Evolutionary conservation across 768 basidiomycete species (phyloP).

Genomic region (Udeniomyces megalosporus): DNA sequence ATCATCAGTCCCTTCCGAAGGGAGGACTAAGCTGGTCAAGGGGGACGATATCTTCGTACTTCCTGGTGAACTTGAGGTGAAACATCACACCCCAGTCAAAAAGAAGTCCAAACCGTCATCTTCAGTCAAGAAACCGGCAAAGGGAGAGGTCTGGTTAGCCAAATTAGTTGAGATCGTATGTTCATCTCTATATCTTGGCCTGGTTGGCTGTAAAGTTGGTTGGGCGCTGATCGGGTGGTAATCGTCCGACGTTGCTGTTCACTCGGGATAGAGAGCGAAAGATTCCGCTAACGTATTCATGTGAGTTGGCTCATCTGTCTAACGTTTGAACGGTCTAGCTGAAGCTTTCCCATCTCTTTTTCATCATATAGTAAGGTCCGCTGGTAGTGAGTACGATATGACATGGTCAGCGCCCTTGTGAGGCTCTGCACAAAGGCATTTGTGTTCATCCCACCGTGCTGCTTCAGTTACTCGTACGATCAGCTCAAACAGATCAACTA

Average conservation of each 20-base stretch:
- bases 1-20: not conserved
- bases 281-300: slow-evolving; percentile 2
- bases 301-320: not conserved
- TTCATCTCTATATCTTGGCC: not conserved
- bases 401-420: not conserved
- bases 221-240: not conserved
- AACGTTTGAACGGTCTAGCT: not conserved
- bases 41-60: slow-evolving; percentile 11
- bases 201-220: not conserved
- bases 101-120: not conserved
- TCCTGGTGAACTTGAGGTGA: not conserved
- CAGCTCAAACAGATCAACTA: not conserved
- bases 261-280: not conserved
- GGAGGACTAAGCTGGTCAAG: not conserved
- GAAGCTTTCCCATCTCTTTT: not conserved
- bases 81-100: not conserved
- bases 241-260: not conserved
- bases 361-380: not conserved
- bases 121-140: not conserved
- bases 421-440: no score
- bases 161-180: not conserved
- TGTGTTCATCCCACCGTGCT: not conserved
- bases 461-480: not conserved
- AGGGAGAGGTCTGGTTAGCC: slow-evolving; percentile 4
- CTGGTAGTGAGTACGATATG: not conserved